Evolutionary conservation across 1,284 basidiomycete species (phyloP).

Genomic region (Taiwanofungus camphoratus): DNA sequence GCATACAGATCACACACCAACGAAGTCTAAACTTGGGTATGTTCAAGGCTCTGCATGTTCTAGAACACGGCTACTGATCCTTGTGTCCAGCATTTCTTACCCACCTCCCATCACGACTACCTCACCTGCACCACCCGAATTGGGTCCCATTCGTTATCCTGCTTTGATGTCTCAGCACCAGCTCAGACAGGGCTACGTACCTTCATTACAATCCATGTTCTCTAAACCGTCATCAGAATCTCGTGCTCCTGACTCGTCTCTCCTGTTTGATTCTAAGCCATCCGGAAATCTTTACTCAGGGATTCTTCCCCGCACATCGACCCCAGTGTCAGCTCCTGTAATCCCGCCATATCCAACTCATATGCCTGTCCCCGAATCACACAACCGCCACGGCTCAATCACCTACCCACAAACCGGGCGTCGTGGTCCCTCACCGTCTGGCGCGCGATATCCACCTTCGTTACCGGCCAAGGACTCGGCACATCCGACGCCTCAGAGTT

Average conservation of each 20-base stretch:
- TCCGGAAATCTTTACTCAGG: slow-evolving; percentile 18
- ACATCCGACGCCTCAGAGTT: slow-evolving; percentile 3
- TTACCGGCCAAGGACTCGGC: slow-evolving; percentile 13
- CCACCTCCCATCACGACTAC: slow-evolving; percentile 52
- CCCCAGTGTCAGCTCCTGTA: slow-evolving; percentile 15
- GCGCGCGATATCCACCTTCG: slow-evolving; percentile 17
- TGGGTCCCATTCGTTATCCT: slow-evolving; percentile 45
- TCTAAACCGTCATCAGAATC: slow-evolving; percentile 16
- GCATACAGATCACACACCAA: slow-evolving; percentile 19
- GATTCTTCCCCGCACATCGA: slow-evolving; percentile 20
- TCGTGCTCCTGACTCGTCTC: slow-evolving; percentile 20
- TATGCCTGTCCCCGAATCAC: slow-evolving; percentile 15
- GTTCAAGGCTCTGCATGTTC: slow-evolving; percentile 11
- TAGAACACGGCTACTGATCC: slow-evolving; percentile 14
- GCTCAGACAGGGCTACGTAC: slow-evolving; percentile 61
- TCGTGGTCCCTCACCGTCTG: slow-evolving; percentile 20
- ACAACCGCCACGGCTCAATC: slow-evolving; percentile 12
- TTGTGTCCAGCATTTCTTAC: slow-evolving; percentile 17
- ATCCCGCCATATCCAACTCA: slow-evolving; percentile 20
- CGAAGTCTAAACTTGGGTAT: slow-evolving; percentile 20
- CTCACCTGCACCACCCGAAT: slow-evolving; percentile 45
- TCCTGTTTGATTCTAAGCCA: slow-evolving; percentile 25
- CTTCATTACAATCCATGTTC: slow-evolving; percentile 53
- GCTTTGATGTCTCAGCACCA: slow-evolving; percentile 67
- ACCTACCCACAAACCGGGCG: slow-evolving; percentile 15